A percentile compares a stretch with the other conserved stretches of the same genome.
Evolutionary conservation across 371 early-diverging fungal genomes (phyloP).

Genomic region (Mycotypha africana): DNA sequence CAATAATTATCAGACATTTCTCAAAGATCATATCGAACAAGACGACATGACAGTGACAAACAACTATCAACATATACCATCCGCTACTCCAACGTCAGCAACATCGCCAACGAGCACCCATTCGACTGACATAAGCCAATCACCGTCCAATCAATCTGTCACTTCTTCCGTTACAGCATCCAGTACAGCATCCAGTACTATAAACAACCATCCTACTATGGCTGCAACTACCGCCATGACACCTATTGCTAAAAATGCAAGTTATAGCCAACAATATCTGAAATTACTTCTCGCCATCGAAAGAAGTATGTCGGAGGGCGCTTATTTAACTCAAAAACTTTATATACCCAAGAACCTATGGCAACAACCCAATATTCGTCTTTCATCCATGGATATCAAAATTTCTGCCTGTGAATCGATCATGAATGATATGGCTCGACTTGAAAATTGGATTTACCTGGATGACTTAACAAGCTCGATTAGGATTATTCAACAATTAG

Average conservation of each 20-base stretch:
- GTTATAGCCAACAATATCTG: no score
- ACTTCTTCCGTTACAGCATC: no score
- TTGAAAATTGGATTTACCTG: constrained; percentile 32
- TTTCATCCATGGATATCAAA: constrained; percentile 51
- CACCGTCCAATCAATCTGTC: neutral
- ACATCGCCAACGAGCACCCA: no score
- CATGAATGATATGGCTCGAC: constrained; percentile 22
- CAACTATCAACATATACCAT: no score
- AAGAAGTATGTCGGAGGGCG: constrained; percentile 46
- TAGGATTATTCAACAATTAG: constrained; percentile 27
- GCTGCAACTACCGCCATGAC: neutral
- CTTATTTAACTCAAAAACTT: constrained; percentile 46
- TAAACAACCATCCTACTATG: neutral
- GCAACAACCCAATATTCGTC: constrained; percentile 45
- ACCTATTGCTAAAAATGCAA: no score
- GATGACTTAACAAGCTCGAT: constrained; percentile 28
- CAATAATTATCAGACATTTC: constrained; percentile 6
- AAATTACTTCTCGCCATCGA: constrained; percentile 37
- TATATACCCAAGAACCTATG: constrained; percentile 58
- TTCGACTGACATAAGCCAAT: neutral
- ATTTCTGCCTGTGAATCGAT: constrained; percentile 44
- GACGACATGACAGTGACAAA: no score
- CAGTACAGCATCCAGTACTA: no score
- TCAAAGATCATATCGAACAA: constrained; percentile 10
- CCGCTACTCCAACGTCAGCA: no score